Evolutionary conservation across 2,329 filamentous ascomycete genomes (phyloP).

Genomic region (Metarhizium album): DNA sequence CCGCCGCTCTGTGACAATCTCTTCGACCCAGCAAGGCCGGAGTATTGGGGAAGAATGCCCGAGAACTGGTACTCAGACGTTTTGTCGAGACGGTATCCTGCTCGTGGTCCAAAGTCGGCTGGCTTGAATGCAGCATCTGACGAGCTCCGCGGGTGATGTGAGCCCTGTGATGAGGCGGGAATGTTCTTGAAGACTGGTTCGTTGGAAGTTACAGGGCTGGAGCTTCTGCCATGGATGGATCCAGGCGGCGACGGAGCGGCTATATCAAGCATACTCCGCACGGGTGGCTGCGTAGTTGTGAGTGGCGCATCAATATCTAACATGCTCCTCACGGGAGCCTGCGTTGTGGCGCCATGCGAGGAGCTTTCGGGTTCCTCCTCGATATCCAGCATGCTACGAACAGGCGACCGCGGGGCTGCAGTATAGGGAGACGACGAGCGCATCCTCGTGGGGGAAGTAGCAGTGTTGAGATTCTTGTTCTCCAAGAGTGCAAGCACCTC

Average conservation of each 20-base stretch:
- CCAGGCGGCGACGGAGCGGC: slow-evolving; percentile 25
- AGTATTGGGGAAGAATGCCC: slow-evolving; percentile 42
- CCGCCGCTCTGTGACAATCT: slow-evolving; percentile 21
- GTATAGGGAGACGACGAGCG: slow-evolving; percentile 44
- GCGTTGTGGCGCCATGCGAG: slow-evolving; percentile 24
- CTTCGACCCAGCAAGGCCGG: slow-evolving; percentile 30
- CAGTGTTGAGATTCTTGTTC: slow-evolving; percentile 26
- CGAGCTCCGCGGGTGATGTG: slow-evolving; percentile 38
- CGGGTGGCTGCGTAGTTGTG: slow-evolving; percentile 25
- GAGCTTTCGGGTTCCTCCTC: slow-evolving; percentile 23
- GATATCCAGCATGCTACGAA: slow-evolving; percentile 58
- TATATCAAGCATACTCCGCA: slow-evolving; percentile 44
- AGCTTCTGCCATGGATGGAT: slow-evolving; percentile 18
- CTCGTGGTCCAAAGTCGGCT: slow-evolving; percentile 31
- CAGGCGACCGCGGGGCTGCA: slow-evolving; percentile 50
- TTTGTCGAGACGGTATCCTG: slow-evolving; percentile 25
- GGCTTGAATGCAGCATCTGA: slow-evolving; percentile 42
- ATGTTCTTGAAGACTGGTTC: slow-evolving; percentile 12
- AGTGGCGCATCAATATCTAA: slow-evolving; percentile 43
- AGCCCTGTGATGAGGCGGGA: slow-evolving; percentile 11
- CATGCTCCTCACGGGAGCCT: slow-evolving; percentile 53
- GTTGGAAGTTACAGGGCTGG: slow-evolving; percentile 23
- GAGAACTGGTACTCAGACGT: slow-evolving; percentile 51
- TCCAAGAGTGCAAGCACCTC: slow-evolving; percentile 63
- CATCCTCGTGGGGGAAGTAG: slow-evolving; percentile 23